Evolutionary conservation across 1,139 yeast species (phyloP), one percentile per base, ranked within the genome.

Genomic region (Suhomyces taliae): DNA sequence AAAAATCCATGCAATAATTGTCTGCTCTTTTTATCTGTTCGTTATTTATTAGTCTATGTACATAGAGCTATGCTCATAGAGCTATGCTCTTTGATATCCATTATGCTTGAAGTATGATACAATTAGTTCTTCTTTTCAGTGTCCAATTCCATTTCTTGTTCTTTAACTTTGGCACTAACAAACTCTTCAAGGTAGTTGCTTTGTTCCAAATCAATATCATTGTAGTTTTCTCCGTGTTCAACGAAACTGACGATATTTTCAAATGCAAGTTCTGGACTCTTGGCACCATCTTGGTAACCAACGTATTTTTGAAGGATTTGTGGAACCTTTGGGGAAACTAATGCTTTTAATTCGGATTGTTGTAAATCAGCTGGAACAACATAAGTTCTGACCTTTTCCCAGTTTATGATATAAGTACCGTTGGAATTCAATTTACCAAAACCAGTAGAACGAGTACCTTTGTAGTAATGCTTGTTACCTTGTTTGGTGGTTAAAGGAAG

Each of bases 401-500:
- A 93, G 70, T 89, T 79, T 54, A 93, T 79, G 12, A 81, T 74
- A 66, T 89, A 95, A 34, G 81, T 79, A 45, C 96, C 97, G 53
- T 77, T 77, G 34, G 76, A 74, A 48, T 95, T 86, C 63, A 87
- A 82, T 48, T 76, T 78, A 62, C 99, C 99, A 53, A 90, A 82
- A 67, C 98, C 97, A 1, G 96, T 80, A 6, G 99, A 89, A 52
- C 98, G 81, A 19, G 98, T 93, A 73, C 99, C 99, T 66, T 91
- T 93, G 70, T 95, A 93, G 70, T 78, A 89, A 60, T 87, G 85
- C 74, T 91, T 90, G 71, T 91, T 93, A 60, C 99, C 98, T 64
- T 90, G 93, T 62, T 93, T 93, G 33, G 97, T 86, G 29, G 97
- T 87, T 57, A 91, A 72, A 4, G 96, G 81, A 62, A 86, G 83